Conservation (phyloP, 129 eudicot species). For the Dittrichia graveolens region DNA sequence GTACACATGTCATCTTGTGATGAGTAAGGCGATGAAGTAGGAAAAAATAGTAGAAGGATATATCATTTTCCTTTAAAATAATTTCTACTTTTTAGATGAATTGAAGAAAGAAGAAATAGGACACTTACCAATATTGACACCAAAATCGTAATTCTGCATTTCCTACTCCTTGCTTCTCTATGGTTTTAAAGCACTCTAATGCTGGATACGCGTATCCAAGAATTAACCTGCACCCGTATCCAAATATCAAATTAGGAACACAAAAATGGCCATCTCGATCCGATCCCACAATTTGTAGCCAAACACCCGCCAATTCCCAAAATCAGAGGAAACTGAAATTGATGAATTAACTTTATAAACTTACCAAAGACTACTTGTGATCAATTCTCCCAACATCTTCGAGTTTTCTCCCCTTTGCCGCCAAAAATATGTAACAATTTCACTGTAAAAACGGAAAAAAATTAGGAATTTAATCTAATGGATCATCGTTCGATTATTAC, state of each 20-base stretch:
- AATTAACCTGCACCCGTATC: conserved; percentile 49
- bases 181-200: conserved; percentile 82
- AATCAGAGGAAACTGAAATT: background rate
- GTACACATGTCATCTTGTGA: no score
- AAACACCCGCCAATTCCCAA: background rate
- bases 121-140: conserved; percentile 89
- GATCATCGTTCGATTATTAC: background rate
- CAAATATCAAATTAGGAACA: conserved; percentile 16
- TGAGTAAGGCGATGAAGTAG: no score
- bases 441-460: conserved; percentile 9
- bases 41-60: no score
- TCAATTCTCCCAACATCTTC: conserved; percentile 74
- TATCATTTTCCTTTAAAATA: background rate
- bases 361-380: conserved; percentile 68
- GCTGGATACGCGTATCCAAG: conserved; percentile 95
- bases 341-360: conserved; percentile 25
- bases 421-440: conserved; percentile 25
- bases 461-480: background rate
- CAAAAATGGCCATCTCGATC: no score
- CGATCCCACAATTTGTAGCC: conserved; percentile 11
- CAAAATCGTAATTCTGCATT: conserved; percentile 85
- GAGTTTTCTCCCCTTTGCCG: conserved; percentile 17
- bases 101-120: background rate
- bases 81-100: background rate
- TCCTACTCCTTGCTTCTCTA: conserved; percentile 72